Conservation (phyloP, 768 basidiomycete species). For the Boletus reticuloceps region DNA sequence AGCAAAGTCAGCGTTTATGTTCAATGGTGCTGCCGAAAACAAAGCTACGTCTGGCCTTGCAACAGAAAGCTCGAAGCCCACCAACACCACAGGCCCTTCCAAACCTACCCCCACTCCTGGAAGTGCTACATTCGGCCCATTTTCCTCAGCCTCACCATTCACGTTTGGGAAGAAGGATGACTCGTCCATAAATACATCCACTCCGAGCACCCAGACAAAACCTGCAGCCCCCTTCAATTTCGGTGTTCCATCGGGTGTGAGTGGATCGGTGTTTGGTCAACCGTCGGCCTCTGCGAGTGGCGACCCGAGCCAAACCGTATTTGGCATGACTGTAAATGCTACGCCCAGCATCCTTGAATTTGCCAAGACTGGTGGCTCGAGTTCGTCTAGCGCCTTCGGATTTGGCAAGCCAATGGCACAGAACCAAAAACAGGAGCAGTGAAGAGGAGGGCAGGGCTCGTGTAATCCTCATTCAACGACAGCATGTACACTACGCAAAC, state of each 20-base stretch:
- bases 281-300: background rate
- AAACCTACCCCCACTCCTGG: conserved; percentile 3
- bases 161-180: conserved; percentile 19
- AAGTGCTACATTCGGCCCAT: conserved; percentile 6
- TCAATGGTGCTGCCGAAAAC: background rate
- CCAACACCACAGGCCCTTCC: background rate
- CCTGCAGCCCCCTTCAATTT: conserved; percentile 27
- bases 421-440: conserved; percentile 35
- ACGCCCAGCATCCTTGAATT: conserved; percentile 35
- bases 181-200: background rate
- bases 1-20: conserved; percentile 2
- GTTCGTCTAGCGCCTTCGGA: conserved; percentile 13
- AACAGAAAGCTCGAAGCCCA: background rate
- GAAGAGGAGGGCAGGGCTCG: background rate
- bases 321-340: conserved; percentile 18
- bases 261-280: conserved; percentile 13
- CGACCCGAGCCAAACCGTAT: conserved; percentile 5
- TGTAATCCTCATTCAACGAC: background rate
- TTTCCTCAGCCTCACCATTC: conserved; percentile 8
- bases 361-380: conserved; percentile 16
- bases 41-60: background rate
- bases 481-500: conserved; percentile 18
- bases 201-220: conserved; percentile 22
- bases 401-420: conserved; percentile 30
- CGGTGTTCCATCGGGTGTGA: conserved; percentile 8